Evolutionary conservation across 345 rosid species (phyloP).

Genomic region (Cardamine occulta): DNA sequence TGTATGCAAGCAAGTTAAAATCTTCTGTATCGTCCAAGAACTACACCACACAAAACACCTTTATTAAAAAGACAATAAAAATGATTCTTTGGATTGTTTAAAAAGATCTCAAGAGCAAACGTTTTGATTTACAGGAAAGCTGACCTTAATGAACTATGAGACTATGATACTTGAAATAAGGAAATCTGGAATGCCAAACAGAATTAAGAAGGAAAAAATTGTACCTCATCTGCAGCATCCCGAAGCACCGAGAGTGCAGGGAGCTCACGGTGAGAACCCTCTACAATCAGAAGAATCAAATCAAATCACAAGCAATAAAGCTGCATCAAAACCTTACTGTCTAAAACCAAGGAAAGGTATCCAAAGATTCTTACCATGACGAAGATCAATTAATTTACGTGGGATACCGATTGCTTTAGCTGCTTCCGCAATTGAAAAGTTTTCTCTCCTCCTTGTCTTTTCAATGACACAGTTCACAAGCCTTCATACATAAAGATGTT

Average conservation of each 20-base stretch:
- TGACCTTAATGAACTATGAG: neutral
- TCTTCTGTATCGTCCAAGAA: conserved; percentile 10
- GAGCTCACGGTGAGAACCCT: conserved; percentile 89
- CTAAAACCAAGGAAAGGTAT: conserved; percentile 22
- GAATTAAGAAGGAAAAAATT: conserved; percentile 6
- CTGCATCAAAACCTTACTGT: neutral
- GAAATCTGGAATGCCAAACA: conserved; percentile 8
- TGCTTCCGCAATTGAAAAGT: conserved; percentile 85
- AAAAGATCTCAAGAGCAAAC: conserved; percentile 1
- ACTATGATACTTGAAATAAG: neutral
- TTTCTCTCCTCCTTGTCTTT: conserved; percentile 71
- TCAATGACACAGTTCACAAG: conserved; percentile 91
- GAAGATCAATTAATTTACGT: conserved; percentile 80
- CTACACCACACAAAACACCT: conserved; percentile 9
- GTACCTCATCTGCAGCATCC: conserved; percentile 74
- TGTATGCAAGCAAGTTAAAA: neutral
- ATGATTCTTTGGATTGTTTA: neutral
- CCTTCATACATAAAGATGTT: conserved; percentile 47
- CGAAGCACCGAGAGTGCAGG: conserved; percentile 79
- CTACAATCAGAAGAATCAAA: conserved; percentile 47
- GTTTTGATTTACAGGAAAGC: neutral
- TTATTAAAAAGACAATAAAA: neutral
- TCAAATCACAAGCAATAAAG: conserved; percentile 6
- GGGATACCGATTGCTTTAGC: conserved; percentile 84
- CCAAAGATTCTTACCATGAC: conserved; percentile 70